Conservation (phyloP, 306 rosid genomes). For the Corylus heterophylla region DNA sequence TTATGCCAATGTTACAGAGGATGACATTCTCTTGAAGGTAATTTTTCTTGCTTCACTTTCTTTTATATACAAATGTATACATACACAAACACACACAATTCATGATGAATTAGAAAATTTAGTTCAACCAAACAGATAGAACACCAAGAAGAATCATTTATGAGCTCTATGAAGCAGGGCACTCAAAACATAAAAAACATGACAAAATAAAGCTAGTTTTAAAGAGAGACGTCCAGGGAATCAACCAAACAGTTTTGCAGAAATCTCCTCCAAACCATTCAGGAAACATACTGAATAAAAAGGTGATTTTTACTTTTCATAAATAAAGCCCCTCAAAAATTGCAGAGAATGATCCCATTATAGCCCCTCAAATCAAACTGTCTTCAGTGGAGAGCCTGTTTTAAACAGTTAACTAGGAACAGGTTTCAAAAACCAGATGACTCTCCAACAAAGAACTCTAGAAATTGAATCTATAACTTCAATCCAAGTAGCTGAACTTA, state of each 20-base stretch:
- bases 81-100: too few species aligned
- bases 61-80: too few species aligned
- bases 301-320: background rate
- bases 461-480: background rate
- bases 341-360: background rate
- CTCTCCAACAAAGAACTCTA: background rate
- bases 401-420: background rate
- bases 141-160: too few species aligned
- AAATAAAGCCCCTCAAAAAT: background rate
- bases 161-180: too few species aligned
- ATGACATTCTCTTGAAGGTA: conserved; percentile 63
- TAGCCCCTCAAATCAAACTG: too few species aligned
- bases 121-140: too few species aligned
- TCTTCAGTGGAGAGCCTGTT: too few species aligned
- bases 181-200: too few species aligned
- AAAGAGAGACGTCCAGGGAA: background rate
- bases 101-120: too few species aligned
- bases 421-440: background rate
- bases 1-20: conserved; percentile 65
- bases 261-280: background rate
- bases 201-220: too few species aligned
- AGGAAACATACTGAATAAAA: background rate
- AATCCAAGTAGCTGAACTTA: background rate
- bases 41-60: background rate
- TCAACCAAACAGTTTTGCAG: background rate